Conservation (phyloP, 768 basidiomycete genomes). For the Chalciporus pseudorubinellus region DNA sequence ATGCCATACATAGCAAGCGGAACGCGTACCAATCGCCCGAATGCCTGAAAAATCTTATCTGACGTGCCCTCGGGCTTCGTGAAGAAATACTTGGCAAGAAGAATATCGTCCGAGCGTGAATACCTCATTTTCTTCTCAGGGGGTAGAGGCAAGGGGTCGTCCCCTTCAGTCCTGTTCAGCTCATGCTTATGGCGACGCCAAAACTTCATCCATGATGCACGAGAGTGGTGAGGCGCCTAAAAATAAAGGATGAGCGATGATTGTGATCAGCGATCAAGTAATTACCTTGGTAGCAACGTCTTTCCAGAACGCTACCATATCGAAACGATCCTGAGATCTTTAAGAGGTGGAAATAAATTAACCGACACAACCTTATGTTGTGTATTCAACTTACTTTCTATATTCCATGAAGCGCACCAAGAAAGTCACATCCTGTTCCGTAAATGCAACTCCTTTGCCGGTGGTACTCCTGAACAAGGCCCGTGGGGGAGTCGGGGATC, state of each 20-base stretch:
- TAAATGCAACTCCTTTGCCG: constrained; percentile 88
- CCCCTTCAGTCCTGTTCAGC: constrained; percentile 59
- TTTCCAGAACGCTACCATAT: constrained; percentile 81
- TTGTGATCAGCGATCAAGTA: constrained; percentile 2
- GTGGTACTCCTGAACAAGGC: constrained; percentile 82
- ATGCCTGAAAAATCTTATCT: constrained; percentile 81
- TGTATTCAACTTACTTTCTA: constrained; percentile 52
- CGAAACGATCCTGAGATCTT: constrained; percentile 57
- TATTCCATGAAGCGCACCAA: constrained; percentile 76
- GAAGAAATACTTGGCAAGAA: constrained; percentile 73
- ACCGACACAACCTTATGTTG: background rate
- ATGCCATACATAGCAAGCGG: background rate
- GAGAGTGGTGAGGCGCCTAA: constrained; percentile 85
- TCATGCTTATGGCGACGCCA: constrained; percentile 89
- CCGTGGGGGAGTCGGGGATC: constrained; percentile 79
- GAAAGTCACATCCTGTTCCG: constrained; percentile 77
- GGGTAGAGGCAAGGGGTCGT: constrained; percentile 69
- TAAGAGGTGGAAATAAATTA: constrained; percentile 8
- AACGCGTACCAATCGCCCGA: constrained; percentile 60
- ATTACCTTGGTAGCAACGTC: constrained; percentile 66
- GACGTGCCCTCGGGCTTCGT: constrained; percentile 76
- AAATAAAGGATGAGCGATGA: constrained; percentile 1
- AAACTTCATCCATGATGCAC: constrained; percentile 94
- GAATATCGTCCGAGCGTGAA: constrained; percentile 72
- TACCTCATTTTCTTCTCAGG: constrained; percentile 90